These are phyloP conservation scores for Tuber brumale DNA, from an alignment of 495 filamentous ascomycete species.

Conservation along the genomic window DNA sequence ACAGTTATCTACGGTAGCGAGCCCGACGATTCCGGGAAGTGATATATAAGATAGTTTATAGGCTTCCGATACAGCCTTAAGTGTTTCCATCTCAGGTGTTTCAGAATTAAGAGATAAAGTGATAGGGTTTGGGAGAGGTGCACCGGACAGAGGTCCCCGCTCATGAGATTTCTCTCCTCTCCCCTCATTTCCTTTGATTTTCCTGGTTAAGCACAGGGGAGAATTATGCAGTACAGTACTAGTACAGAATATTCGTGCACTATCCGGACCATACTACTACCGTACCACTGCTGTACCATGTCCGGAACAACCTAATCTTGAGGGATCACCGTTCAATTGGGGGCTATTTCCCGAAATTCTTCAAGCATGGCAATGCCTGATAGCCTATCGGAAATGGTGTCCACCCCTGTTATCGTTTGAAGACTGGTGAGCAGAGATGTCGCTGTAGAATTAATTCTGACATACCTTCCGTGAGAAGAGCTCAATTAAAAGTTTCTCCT, in stretches of 20 bases:
- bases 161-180: not conserved
- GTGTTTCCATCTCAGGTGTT: not conserved
- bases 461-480: not conserved
- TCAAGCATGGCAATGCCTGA: not conserved
- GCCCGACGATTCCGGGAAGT: not conserved
- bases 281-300: not conserved
- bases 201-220: not conserved
- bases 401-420: not conserved
- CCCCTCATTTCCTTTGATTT: not conserved
- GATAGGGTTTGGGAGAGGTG: not conserved
- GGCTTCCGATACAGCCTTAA: not conserved
- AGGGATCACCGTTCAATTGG: not conserved
- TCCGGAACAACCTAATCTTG: not conserved
- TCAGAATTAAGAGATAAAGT: not conserved
- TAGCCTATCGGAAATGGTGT: not conserved
- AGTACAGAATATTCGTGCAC: not conserved
- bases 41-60: not conserved
- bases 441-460: not conserved
- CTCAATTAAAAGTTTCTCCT: not conserved
- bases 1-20: not conserved
- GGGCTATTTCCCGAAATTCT: not conserved
- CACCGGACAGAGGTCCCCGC: not conserved
- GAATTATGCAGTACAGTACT: not conserved
- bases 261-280: not conserved
- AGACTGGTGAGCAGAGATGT: not conserved